Percentiles rank a stretch among this genome's conserved stretches.
phyloP scores from a whole-genome alignment of 139 green algal species.

The Chlorokybus atmophyticus region DNA sequence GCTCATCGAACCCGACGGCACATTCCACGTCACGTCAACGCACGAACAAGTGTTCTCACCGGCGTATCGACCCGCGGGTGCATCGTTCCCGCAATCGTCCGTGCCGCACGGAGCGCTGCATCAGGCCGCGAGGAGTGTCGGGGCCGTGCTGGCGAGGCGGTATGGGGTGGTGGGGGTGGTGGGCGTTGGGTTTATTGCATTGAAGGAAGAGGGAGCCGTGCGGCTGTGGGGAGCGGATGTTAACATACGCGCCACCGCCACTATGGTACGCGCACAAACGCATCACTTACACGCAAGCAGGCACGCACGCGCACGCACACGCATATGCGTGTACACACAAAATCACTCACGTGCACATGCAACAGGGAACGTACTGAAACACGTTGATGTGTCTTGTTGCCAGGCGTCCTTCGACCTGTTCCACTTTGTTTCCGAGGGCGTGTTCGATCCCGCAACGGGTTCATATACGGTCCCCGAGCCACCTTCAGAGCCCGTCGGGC shows the following conservation, averaged over 20 bases:
- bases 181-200: slow-evolving; percentile 42
- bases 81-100: slow-evolving; percentile 45
- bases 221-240: slow-evolving; percentile 38
- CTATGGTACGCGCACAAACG: no score
- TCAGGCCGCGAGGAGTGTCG: slow-evolving; percentile 31
- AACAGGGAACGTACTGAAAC: no score
- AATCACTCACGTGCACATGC: no score
- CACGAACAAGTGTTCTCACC: slow-evolving; percentile 42
- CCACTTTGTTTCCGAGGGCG: slow-evolving; percentile 40
- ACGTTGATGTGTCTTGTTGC: neutral
- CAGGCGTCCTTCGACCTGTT: slow-evolving; percentile 48
- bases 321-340: no score
- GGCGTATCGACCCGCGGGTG: slow-evolving; percentile 37
- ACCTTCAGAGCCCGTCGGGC: no score
- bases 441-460: slow-evolving; percentile 11
- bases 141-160: slow-evolving; percentile 10
- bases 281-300: no score
- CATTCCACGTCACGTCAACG: slow-evolving; percentile 34
- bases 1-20: slow-evolving; percentile 42
- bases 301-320: no score
- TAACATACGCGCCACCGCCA: slow-evolving; percentile 20
- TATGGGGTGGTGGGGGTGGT: slow-evolving; percentile 41
- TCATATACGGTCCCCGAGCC: slow-evolving; percentile 12
- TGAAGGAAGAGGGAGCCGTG: slow-evolving; percentile 24
- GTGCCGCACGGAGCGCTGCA: slow-evolving; percentile 38